Conservation (phyloP, 331 rosid genomes). For the Pyrus hybrid region DNA sequence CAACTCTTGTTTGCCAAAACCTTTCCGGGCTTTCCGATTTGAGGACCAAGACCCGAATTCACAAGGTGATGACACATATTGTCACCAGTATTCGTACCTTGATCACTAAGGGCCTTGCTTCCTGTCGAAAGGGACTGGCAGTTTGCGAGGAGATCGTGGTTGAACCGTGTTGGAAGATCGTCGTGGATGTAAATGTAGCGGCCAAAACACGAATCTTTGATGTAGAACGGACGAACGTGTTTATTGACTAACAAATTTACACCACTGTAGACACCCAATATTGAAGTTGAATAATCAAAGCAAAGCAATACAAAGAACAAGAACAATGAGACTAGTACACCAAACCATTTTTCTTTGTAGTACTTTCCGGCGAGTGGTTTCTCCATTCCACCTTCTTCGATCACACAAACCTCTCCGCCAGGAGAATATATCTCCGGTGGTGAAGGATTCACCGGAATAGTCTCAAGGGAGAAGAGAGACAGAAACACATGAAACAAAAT, state of each 20-base stretch:
- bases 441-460: neutral
- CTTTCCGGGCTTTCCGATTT: conserved; percentile 14
- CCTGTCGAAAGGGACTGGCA: conserved; percentile 57
- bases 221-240: neutral
- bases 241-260: conserved; percentile 11
- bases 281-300: conserved; percentile 40
- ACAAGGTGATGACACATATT: conserved; percentile 58
- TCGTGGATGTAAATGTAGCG: conserved; percentile 48
- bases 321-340: conserved; percentile 28
- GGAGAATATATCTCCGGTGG: too few relatives aligned
- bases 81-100: conserved; percentile 13
- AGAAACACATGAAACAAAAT: too few relatives aligned
- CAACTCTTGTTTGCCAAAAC: conserved; percentile 36
- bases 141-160: conserved; percentile 31
- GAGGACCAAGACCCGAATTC: conserved; percentile 54
- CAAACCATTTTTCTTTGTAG: conserved; percentile 28
- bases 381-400: conserved; percentile 24
- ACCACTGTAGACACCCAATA: conserved; percentile 4
- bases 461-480: neutral
- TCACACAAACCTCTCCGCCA: neutral
- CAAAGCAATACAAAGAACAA: conserved; percentile 18
- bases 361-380: conserved; percentile 19
- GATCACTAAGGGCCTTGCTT: neutral
- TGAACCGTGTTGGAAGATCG: conserved; percentile 44
- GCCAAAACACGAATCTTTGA: conserved; percentile 35